Conservation (phyloP, 768 basidiomycete species). For the Mycena belliarum region DNA sequence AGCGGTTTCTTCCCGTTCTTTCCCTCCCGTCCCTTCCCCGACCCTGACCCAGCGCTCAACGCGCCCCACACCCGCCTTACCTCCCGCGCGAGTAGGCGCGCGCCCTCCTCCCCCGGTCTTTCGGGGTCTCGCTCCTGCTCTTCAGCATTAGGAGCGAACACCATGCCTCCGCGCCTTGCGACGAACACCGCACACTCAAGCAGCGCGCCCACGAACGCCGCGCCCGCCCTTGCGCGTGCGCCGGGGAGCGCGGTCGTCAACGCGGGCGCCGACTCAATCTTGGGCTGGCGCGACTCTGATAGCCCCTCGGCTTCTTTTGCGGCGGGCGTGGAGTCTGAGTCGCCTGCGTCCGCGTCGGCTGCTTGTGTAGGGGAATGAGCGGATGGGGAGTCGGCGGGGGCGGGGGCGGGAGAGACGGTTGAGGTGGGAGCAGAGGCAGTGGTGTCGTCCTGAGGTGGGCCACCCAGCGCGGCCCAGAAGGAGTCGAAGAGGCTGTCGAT, state of each 20-base stretch:
- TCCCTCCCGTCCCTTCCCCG: neutral
- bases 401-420: too few species aligned
- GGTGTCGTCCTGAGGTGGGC: constrained; percentile 22
- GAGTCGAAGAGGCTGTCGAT: constrained; percentile 48
- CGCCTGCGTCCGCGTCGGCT: too few species aligned
- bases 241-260: constrained; percentile 18
- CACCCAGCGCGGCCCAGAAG: constrained; percentile 83
- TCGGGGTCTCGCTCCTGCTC: too few species aligned
- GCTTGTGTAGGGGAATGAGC: too few species aligned
- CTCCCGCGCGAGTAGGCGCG: constrained; percentile 9
- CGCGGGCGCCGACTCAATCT: neutral
- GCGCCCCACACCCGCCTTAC: constrained; percentile 15
- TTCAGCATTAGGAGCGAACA: neutral
- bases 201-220: constrained; percentile 17
- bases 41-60: neutral
- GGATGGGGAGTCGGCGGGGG: too few species aligned
- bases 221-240: constrained; percentile 18
- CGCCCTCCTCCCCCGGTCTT: neutral
- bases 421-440: too few species aligned
- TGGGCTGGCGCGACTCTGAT: too few species aligned
- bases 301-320: too few species aligned
- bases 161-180: neutral
- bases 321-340: too few species aligned
- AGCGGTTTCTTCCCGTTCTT: neutral
- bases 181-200: constrained; percentile 21